Base-by-base conservation (phyloP, 805 yeast genomes). In the Candida ponderosae region DNA sequence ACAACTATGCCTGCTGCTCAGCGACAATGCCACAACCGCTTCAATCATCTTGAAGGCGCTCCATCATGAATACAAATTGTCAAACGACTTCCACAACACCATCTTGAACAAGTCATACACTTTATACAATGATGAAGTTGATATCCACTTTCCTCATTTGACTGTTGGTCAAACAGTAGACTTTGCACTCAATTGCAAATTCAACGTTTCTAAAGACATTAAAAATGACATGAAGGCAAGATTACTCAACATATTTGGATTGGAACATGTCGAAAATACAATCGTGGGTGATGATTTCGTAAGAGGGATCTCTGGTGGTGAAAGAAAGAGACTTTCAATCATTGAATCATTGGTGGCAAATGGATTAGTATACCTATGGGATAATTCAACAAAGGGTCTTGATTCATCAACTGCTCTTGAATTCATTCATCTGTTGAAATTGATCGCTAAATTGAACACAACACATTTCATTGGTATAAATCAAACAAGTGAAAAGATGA, bases 221-320 rank as follows among this genome's bases (percentile, higher is more conserved):
- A 39, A 62, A 28, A 42, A 40, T 26, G 26, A 31, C 6, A 39
- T 53, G n/a, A 47, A 55, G 37, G 6, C 23, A 7, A 7, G 23
- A 7, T 74, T 16, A 7, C 9, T 21, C 6, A 21, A 21, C 6
- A 7, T 21, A 21, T 73, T 68, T 50, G 82, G 81, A 41, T 60
- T 76, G 45, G 64, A 70, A 33, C 82, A 79, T 54, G 76, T 81
- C 11, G 66, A 70, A 42, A 65, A 74, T 43, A 79, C 86, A 17
- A 66, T 75, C 35, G 84, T 79, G 36, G 85, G 85, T 53, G 74
- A 76, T 50, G 84, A 79, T 54, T 73, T 70, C 39, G 75, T 79
- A 15, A 67, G 83, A 56, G 85, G 85, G 57, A 76, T 79, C 33
- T 76, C 83, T 27, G 85, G 85, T 51, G 85, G 85, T 60, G 82